These are phyloP conservation scores for Petunia hybrid DNA, from an alignment of 305 asterid species.

Conservation along the genomic window DNA sequence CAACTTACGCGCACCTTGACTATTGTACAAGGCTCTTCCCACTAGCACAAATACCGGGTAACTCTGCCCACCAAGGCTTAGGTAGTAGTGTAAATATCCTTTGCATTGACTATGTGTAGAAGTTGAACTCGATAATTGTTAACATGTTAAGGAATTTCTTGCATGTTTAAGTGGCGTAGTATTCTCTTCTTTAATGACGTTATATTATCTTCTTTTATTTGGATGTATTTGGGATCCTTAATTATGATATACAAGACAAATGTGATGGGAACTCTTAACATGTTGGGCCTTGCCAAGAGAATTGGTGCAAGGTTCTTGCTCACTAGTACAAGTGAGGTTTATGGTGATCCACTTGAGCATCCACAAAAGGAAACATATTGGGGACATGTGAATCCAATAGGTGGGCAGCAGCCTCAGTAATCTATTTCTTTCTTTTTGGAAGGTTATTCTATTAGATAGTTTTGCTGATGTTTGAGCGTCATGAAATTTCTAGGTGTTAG, in stretches of 20 bases:
- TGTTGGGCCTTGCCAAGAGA: slow-evolving; percentile 99
- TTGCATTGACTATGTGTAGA: not conserved
- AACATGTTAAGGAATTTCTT: not conserved
- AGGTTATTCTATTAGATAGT: not conserved
- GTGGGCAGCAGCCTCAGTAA: slow-evolving; percentile 40
- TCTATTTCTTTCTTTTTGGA: slow-evolving; percentile 23
- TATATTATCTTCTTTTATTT: slow-evolving; percentile 18
- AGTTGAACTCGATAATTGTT: not conserved
- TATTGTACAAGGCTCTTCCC: no score
- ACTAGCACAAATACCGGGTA: no score
- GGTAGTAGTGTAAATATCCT: not conserved
- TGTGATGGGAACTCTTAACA: slow-evolving; percentile 96
- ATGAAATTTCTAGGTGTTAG: slow-evolving; percentile 66
- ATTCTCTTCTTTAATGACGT: not conserved
- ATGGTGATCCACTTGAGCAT: slow-evolving; percentile 98
- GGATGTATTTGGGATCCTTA: slow-evolving; percentile 56
- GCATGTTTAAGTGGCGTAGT: not conserved
- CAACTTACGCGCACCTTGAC: no score
- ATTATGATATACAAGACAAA: slow-evolving; percentile 75
- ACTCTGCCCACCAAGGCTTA: no score
- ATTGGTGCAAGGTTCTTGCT: slow-evolving; percentile 89
- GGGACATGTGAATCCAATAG: slow-evolving; percentile 96
- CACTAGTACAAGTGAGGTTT: slow-evolving; percentile 98
- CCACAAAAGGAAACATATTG: slow-evolving; percentile 94
- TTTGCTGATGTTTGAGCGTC: slow-evolving; percentile 21